Conservation (phyloP, 805 yeast genomes). For the Candida nanaspora region DNA sequence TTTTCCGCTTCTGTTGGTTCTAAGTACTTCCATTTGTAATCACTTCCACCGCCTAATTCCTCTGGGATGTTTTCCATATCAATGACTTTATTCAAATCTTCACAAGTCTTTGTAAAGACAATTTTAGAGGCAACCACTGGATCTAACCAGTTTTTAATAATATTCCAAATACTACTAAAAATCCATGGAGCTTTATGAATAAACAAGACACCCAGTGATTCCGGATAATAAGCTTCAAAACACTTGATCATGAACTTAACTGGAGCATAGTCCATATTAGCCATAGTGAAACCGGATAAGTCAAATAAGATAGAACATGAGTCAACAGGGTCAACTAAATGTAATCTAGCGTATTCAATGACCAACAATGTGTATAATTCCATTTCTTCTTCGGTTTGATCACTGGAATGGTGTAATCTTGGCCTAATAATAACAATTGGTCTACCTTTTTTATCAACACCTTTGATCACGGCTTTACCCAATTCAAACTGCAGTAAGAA, state of each 20-base stretch:
- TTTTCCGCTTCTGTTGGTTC: constrained; percentile 58
- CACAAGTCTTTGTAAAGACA: constrained; percentile 63
- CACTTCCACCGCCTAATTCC: constrained; percentile 69
- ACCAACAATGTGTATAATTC: constrained; percentile 67
- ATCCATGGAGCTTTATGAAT: constrained; percentile 97
- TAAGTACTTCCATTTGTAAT: constrained; percentile 49
- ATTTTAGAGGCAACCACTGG: constrained; percentile 94
- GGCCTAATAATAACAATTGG: constrained; percentile 83
- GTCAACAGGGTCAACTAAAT: constrained; percentile 68
- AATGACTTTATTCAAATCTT: constrained; percentile 62
- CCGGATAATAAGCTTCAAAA: constrained; percentile 96
- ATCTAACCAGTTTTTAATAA: constrained; percentile 89
- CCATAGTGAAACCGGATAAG: constrained; percentile 74
- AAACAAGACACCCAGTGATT: constrained; percentile 74
- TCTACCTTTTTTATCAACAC: constrained; percentile 63
- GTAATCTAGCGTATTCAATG: constrained; percentile 78
- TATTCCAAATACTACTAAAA: constrained; percentile 89
- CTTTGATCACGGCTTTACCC: constrained; percentile 70
- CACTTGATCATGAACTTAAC: constrained; percentile 84
- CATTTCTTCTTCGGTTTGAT: constrained; percentile 63
- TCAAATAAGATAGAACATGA: constrained; percentile 83
- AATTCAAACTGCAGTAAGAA: constrained; percentile 49
- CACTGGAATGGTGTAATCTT: constrained; percentile 60
- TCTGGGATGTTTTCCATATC: constrained; percentile 55
- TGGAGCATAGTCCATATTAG: constrained; percentile 89